These are phyloP conservation scores for Apium graveolens DNA, from an alignment of 129 eudicot genomes.

Conservation along the genomic window DNA sequence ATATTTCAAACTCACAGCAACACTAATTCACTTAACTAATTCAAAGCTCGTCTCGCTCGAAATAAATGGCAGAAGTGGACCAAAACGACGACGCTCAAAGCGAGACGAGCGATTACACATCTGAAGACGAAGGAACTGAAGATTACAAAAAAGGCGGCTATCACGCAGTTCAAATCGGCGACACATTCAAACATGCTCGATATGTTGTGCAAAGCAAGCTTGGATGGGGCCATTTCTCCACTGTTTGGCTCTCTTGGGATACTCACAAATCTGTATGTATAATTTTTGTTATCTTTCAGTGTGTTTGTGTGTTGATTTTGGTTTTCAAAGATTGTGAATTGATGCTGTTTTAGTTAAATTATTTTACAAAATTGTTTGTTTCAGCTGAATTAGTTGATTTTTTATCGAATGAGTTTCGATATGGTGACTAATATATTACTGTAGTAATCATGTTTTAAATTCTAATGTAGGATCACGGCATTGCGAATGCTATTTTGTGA, in stretches of 20 bases:
- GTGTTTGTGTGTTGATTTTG: neutral
- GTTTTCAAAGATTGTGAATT: neutral
- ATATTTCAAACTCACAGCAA: too few species aligned
- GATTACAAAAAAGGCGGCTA: constrained; percentile 89
- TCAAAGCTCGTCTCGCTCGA: neutral
- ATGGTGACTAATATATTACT: too few species aligned
- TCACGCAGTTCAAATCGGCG: constrained; percentile 81
- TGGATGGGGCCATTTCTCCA: constrained; percentile 98
- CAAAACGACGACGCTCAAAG: constrained; percentile 3
- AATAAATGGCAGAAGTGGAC: too few species aligned
- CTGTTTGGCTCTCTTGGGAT: constrained; percentile 99
- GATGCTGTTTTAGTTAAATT: neutral
- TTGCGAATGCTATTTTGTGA: neutral
- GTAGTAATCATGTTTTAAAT: too few species aligned
- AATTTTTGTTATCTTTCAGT: neutral
- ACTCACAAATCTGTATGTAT: constrained; percentile 49
- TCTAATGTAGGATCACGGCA: neutral
- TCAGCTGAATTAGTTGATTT: neutral
- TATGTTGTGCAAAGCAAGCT: constrained; percentile 89
- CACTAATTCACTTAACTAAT: too few species aligned
- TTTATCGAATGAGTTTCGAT: neutral
- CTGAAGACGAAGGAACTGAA: constrained; percentile 93
- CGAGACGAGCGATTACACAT: constrained; percentile 45
- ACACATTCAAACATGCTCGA: constrained; percentile 60
- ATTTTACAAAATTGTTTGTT: too few species aligned